Percentiles rank a stretch among this genome's conserved stretches.
These are phyloP conservation scores for Fusarium verrucosum DNA, from an alignment of 2,329 filamentous ascomycete species.

Conservation along the genomic window DNA sequence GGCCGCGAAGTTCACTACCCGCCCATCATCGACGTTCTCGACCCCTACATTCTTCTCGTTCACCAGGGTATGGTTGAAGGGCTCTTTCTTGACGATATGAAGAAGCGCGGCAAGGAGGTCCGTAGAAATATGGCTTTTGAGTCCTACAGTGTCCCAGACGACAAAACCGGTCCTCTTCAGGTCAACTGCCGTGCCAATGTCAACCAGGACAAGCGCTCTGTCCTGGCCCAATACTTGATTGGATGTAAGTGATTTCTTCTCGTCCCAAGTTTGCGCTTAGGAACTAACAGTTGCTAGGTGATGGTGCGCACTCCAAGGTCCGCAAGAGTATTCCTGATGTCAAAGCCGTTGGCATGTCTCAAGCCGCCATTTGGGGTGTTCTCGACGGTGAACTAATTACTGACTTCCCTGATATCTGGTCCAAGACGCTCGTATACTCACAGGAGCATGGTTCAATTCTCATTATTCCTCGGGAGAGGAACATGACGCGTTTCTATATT, in stretches of 20 bases:
- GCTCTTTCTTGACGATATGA: constrained; percentile 74
- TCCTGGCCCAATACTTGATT: constrained; percentile 71
- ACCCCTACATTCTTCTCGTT: constrained; percentile 66
- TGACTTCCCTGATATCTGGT: constrained; percentile 79
- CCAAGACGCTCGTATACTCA: constrained; percentile 74
- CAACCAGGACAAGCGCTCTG: constrained; percentile 59
- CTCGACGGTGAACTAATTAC: constrained; percentile 76
- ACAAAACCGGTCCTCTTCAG: constrained; percentile 56
- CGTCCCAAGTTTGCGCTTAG: not conserved
- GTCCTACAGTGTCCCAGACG: constrained; percentile 59
- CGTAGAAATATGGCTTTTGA: constrained; percentile 71
- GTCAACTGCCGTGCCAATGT: constrained; percentile 63
- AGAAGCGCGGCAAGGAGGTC: constrained; percentile 70
- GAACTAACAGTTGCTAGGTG: constrained; percentile 54
- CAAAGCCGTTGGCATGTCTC: constrained; percentile 65
- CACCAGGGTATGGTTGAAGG: constrained; percentile 82
- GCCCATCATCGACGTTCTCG: constrained; percentile 64
- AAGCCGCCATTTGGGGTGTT: constrained; percentile 72
- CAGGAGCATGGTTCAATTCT: constrained; percentile 74
- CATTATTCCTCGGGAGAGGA: constrained; percentile 77
- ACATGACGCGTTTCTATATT: constrained; percentile 73
- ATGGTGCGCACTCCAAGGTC: constrained; percentile 77
- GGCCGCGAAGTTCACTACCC: constrained; percentile 76
- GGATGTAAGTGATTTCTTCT: constrained; percentile 63
- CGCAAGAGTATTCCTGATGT: constrained; percentile 68